phyloP scores from a whole-genome alignment of 2,329 filamentous ascomycete species.

The Albifimbria verrucaria region DNA sequence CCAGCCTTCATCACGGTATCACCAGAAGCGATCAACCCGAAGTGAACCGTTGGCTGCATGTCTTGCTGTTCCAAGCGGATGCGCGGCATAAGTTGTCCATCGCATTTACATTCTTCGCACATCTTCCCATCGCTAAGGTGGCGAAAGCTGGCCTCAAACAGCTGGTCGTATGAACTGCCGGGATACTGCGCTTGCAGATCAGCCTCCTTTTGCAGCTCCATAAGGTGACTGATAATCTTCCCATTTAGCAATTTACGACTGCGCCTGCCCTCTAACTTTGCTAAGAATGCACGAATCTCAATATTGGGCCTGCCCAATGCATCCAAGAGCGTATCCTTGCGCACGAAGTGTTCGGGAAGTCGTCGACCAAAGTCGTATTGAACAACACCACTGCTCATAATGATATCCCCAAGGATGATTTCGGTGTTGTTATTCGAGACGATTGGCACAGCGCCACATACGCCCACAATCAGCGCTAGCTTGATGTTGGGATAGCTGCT shows the following conservation, averaged over 20 bases:
- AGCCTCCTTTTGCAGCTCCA: background rate
- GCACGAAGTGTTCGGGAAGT: slow-evolving; percentile 12
- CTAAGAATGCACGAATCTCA: slow-evolving; percentile 17
- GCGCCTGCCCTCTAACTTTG: slow-evolving; percentile 12
- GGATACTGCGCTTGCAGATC: background rate
- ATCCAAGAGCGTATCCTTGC: slow-evolving; percentile 16
- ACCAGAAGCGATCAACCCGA: slow-evolving; percentile 14
- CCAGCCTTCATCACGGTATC: slow-evolving; percentile 31
- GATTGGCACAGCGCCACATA: slow-evolving; percentile 16
- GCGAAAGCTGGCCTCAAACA: slow-evolving; percentile 12
- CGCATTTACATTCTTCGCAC: background rate
- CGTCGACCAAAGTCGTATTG: slow-evolving; percentile 24
- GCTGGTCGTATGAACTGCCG: background rate
- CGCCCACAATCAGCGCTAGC: slow-evolving; percentile 14
- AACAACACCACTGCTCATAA: slow-evolving; percentile 20
- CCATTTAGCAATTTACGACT: slow-evolving; percentile 7
- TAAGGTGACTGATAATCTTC: slow-evolving; percentile 6
- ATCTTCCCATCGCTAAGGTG: slow-evolving; percentile 3
- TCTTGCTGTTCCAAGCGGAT: background rate
- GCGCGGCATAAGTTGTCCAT: background rate
- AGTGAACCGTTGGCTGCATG: slow-evolving; percentile 2
- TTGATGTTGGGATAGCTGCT: slow-evolving; percentile 15
- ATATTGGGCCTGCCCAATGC: slow-evolving; percentile 11
- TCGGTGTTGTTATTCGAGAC: slow-evolving; percentile 4
- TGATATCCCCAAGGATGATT: slow-evolving; percentile 18